phyloP scores from a whole-genome alignment of 1,139 yeast species.

The Yamadazyma trypodendri region DNA sequence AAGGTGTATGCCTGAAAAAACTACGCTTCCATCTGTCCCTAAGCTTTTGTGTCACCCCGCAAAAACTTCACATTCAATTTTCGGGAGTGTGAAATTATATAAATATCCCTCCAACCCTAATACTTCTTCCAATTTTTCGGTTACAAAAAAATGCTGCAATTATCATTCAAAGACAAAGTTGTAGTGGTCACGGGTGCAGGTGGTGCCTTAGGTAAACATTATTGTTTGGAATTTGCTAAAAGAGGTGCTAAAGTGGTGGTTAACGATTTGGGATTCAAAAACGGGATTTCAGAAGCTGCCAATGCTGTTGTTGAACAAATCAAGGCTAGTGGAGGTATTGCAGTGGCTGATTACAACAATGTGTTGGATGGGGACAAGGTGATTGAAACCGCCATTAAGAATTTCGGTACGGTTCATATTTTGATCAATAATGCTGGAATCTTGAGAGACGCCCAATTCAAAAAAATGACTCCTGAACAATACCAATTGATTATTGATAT shows the following conservation, averaged over 20 bases:
- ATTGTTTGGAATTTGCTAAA: constrained; percentile 82
- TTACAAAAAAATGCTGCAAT: constrained; percentile 28
- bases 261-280: constrained; percentile 80
- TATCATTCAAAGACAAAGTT: constrained; percentile 72
- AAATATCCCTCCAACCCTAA: constrained; percentile 1
- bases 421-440: constrained; percentile 95
- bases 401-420: constrained; percentile 86
- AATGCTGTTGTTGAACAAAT: constrained; percentile 89
- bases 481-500: constrained; percentile 81
- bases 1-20: too few species aligned
- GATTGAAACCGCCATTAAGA: constrained; percentile 80
- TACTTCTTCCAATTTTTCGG: neutral
- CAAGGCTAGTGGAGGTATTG: constrained; percentile 69
- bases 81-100: constrained; percentile 1
- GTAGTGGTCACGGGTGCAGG: constrained; percentile 97
- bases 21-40: too few species aligned
- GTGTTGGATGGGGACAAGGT: constrained; percentile 86
- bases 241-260: constrained; percentile 93
- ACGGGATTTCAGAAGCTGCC: constrained; percentile 69
- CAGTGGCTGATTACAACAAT: constrained; percentile 93
- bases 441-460: constrained; percentile 71
- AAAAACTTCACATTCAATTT: constrained; percentile 3
- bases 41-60: too few species aligned
- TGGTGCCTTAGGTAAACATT: constrained; percentile 90
- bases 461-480: constrained; percentile 80